Evolutionary conservation across 2,329 filamentous ascomycete genomes (phyloP).

Genomic region (Trichoderma pleuroti): DNA sequence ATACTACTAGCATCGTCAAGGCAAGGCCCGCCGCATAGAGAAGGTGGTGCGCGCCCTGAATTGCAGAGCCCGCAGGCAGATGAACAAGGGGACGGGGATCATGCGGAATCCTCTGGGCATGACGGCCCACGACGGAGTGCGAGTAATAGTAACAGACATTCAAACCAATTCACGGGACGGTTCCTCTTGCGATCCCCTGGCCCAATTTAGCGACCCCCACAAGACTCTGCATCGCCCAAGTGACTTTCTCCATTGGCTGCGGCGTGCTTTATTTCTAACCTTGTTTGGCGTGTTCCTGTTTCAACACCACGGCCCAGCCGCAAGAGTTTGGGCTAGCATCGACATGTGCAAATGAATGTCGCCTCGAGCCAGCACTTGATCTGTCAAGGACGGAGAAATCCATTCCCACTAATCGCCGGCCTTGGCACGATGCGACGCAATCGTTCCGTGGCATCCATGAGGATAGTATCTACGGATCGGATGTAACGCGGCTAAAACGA

Average conservation of each 20-base stretch:
- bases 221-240: neutral
- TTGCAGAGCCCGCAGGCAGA: neutral
- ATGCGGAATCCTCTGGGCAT: neutral
- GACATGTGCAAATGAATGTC: neutral
- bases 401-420: constrained; percentile 16
- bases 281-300: neutral
- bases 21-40: neutral
- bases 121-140: neutral
- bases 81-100: neutral
- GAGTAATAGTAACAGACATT: neutral
- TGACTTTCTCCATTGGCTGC: neutral
- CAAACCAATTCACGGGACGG: neutral
- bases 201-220: constrained; percentile 1
- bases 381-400: constrained; percentile 15
- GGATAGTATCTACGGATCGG: neutral
- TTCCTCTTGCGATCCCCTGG: neutral
- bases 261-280: neutral
- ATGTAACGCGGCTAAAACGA: constrained; percentile 9
- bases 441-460: neutral
- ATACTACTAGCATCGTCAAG: neutral
- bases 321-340: neutral
- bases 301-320: neutral
- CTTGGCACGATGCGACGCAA: constrained; percentile 1
- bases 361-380: neutral
- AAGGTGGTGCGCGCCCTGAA: neutral